Percentiles rank a stretch among this genome's conserved stretches.
Evolutionary conservation across 345 rosid species (phyloP).

Genomic region (Populus tremula): DNA sequence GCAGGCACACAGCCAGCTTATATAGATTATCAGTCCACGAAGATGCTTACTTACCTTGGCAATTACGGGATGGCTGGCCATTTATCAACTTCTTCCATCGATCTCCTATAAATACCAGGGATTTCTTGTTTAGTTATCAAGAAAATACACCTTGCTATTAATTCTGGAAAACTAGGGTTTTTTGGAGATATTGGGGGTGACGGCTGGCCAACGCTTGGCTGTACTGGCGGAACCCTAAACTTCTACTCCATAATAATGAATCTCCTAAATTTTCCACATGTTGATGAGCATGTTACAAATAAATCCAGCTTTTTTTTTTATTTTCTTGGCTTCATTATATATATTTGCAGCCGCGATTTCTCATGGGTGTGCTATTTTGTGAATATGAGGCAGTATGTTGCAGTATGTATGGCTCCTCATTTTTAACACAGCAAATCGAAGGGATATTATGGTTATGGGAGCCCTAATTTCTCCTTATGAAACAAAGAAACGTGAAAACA

Average conservation of each 20-base stretch:
- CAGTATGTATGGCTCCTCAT: neutral
- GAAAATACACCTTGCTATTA: neutral
- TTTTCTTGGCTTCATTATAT: neutral
- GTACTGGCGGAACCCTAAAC: neutral
- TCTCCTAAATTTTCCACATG: neutral
- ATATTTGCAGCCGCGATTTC: neutral
- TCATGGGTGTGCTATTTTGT: neutral
- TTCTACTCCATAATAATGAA: neutral
- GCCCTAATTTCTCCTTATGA: neutral
- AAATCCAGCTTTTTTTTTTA: neutral
- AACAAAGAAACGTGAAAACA: neutral
- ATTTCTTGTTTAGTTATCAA: neutral
- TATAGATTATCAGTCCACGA: neutral
- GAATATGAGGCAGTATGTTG: neutral
- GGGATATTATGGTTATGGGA: neutral
- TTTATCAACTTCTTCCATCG: neutral
- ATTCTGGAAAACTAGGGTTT: neutral
- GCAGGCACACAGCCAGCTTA: neutral
- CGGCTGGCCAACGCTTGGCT: neutral
- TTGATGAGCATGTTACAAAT: neutral
- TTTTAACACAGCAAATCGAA: too few relatives aligned
- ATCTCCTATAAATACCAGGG: neutral
- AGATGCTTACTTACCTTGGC: neutral
- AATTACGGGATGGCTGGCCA: neutral
- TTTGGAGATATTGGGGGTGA: neutral